These are phyloP conservation scores for Scedosporium dehoogii DNA, from an alignment of 2,329 filamentous ascomycete species.

Conservation along the genomic window DNA sequence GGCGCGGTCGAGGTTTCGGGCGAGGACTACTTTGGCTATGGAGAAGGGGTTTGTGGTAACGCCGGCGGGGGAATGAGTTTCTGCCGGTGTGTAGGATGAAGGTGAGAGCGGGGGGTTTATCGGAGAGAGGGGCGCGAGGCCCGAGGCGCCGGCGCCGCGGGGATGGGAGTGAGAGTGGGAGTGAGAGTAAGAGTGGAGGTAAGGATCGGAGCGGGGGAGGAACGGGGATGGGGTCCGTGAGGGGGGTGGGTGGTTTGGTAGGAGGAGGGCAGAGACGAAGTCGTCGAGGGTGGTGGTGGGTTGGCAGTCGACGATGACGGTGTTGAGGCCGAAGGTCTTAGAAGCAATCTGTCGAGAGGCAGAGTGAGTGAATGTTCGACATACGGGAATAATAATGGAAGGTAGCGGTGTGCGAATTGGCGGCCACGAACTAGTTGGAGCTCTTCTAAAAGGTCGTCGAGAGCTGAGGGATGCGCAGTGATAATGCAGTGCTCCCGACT, in stretches of 20 bases:
- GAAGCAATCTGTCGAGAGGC: conserved; percentile 44
- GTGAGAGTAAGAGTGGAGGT: conserved; percentile 11
- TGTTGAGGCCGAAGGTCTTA: conserved; percentile 63
- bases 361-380: not conserved
- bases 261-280: conserved; percentile 63
- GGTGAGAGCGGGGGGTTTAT: conserved; percentile 16
- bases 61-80: not conserved
- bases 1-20: conserved; percentile 67
- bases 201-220: conserved; percentile 9
- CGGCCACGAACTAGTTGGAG: conserved; percentile 49
- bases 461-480: conserved; percentile 52
- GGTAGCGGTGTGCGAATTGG: not conserved
- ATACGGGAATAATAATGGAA: not conserved
- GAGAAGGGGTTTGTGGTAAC: conserved; percentile 16
- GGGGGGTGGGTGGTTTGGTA: conserved; percentile 20
- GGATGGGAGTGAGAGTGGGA: conserved; percentile 18
- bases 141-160: conserved; percentile 18
- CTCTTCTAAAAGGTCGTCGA: conserved; percentile 64
- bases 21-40: conserved; percentile 76
- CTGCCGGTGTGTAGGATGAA: not conserved
- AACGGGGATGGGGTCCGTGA: conserved; percentile 17
- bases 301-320: conserved; percentile 62
- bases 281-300: conserved; percentile 68
- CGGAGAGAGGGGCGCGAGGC: conserved; percentile 17
- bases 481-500: conserved; percentile 83